Evolutionary conservation across 164 flowering plant species (phyloP), one percentile per base, ranked within the genome.

Genomic region (Vitis rupestris): DNA sequence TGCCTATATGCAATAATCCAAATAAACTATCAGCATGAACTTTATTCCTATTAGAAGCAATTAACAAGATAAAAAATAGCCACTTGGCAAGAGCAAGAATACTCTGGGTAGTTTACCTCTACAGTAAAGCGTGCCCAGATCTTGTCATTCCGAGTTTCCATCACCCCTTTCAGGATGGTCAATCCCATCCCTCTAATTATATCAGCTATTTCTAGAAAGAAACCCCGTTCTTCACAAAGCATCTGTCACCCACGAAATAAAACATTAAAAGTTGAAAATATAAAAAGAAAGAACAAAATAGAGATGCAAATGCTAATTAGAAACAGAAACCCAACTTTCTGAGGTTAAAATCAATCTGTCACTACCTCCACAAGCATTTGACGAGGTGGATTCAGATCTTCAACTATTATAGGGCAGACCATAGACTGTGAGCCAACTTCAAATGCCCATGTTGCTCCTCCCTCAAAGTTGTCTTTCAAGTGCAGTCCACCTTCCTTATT

Each of bases 341-440:
- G 2, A 61, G 9, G 17, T 14, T 6, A 66, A 37, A 31, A 3
- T 0, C 53, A 70, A 47, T 49, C 56, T 27, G 19, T 29, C 11
- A 10, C 54, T 84, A 96, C 99, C 98, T 96, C 98, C 17, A 96
- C 91, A 73, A 93, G 97, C 97, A 96, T 84, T 78, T 90, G 97
- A 59, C 93, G 93, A 48, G 97, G 98, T 37, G 82, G 82, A 81
- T 85, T 84, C 30, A 93, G 79, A 78, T 96, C 97, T 80, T 96
- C 98, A 44, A 96, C 97, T 58, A 90, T 84, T 63, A 96, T 96
- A 10, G 98, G 98, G 63, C 98, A 93, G 60, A 88, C 83, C 92
- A 85, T 84, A 16, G 99, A 82, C 61, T 88, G 93, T 23, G 97
- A 85, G 13, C 95, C 97, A 75, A 96, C 92, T 83, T 93, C 98